Conservation (phyloP, 306 rosid genomes). For the Medicago lupulina region DNA sequence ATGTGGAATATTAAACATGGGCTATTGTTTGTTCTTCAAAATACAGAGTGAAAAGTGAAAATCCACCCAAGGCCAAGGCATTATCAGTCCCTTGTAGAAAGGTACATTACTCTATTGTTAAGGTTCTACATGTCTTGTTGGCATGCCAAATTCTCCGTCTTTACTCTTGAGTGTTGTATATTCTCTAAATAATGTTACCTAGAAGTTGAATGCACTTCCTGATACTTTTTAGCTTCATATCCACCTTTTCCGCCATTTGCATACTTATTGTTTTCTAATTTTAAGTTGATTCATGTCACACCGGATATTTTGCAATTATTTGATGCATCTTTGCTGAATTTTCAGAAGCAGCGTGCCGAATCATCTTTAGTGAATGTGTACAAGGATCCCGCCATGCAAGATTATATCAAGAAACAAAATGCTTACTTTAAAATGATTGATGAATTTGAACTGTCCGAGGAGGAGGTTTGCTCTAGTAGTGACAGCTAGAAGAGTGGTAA, state of each 20-base stretch:
- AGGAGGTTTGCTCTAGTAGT: neutral
- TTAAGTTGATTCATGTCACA: constrained; percentile 1
- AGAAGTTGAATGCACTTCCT: constrained; percentile 15
- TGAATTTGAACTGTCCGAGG: no score
- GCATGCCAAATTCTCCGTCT: neutral
- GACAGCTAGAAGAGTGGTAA: constrained; percentile 12
- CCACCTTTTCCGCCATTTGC: neutral
- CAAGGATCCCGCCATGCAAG: constrained; percentile 48
- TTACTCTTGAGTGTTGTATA: constrained; percentile 8
- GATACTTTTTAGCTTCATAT: neutral
- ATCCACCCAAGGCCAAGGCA: constrained; percentile 55
- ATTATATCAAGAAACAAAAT: constrained; percentile 59
- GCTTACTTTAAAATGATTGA: constrained; percentile 62
- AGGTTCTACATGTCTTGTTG: constrained; percentile 21
- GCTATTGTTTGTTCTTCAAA: constrained; percentile 15
- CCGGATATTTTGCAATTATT: constrained; percentile 39
- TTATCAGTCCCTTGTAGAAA: constrained; percentile 56
- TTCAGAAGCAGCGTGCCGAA: constrained; percentile 55
- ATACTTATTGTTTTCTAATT: constrained; percentile 6
- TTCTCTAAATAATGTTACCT: constrained; percentile 20
- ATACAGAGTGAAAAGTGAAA: constrained; percentile 46
- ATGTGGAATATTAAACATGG: neutral
- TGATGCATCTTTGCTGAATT: constrained; percentile 38
- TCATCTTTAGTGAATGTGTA: constrained; percentile 31
- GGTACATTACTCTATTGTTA: constrained; percentile 49